Evolutionary conservation across 768 basidiomycete species (phyloP).

Genomic region (Boletus edulis): DNA sequence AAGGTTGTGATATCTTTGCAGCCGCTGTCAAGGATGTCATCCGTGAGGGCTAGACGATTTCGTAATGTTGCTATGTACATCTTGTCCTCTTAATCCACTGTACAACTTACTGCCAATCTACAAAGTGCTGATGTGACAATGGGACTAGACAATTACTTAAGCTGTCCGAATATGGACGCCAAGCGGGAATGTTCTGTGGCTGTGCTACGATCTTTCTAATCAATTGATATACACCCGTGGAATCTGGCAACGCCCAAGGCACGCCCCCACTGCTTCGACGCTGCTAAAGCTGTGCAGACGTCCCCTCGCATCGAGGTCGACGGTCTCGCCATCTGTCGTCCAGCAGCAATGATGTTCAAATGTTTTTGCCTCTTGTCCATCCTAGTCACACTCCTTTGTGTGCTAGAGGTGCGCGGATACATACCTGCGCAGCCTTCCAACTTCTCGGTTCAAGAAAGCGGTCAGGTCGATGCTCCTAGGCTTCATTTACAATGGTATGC

Average conservation of each 20-base stretch:
- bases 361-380: constrained; percentile 3
- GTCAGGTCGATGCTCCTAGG: constrained; percentile 48
- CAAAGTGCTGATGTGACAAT: too few species aligned
- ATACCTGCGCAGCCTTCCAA: constrained; percentile 76
- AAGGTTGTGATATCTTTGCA: constrained; percentile 62
- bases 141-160: too few species aligned
- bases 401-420: constrained; percentile 42
- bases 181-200: neutral
- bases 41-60: constrained; percentile 31
- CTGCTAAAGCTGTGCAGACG: neutral
- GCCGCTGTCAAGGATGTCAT: constrained; percentile 73
- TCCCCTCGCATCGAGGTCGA: constrained; percentile 16
- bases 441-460: constrained; percentile 48
- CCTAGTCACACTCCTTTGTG: constrained; percentile 2
- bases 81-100: too few species aligned
- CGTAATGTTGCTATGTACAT: too few species aligned
- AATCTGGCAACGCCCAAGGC: constrained; percentile 3
- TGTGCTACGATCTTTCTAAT: neutral
- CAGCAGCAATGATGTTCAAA: constrained; percentile 15
- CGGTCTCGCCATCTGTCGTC: neutral
- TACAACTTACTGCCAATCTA: too few species aligned
- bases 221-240: too few species aligned
- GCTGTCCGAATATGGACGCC: too few species aligned
- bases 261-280: constrained; percentile 1
- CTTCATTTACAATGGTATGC: constrained; percentile 62